Base-by-base conservation (phyloP, 2,329 filamentous ascomycete species). In the Dactylellina parvicollis region DNA sequence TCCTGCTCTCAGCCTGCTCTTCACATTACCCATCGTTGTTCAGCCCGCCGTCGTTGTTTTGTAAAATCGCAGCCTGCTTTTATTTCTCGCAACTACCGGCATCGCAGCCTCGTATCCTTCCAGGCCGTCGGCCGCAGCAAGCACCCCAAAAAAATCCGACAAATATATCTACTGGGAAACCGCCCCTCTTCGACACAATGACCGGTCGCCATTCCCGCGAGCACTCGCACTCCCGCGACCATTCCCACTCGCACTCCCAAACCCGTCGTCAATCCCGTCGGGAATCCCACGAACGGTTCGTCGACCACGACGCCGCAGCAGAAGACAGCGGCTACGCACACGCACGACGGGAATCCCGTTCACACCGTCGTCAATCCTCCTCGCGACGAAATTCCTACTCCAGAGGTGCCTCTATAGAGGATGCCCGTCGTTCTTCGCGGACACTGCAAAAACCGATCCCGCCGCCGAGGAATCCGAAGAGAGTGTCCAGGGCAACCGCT, bases 201-300 rank as follows among this genome's bases (percentile, higher is more conserved):
- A 16, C 66, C n/a, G 50, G 50, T 50, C 34, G 66, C 26, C 57
- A 40, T 38, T 71, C 66, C 22, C 56, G 56, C 56, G 44, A 61
- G n/a, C 38, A 30, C 44, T 61, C 56, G n/a, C 54, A 60, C 28
- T 57, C 55, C 1, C 55, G 64, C 22, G 64, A 69, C 9, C 36
- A 52, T 26, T 67, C 54, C 54, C 52, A 61, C 32, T 70, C 65
- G 22, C 55, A 50, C 24, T 60, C 64, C n/a, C 55, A 62, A 18
- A 44, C 34, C 34, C 56, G 66, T 10, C 66, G 66, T n/a, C 52
- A 55, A 34, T 69, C 64, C 22, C 66, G 57, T 28, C 30, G 52
- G 32, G 62, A 59, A 36, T 50, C 46, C n/a, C 57, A 49, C 24
- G 57, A 71, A 16, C 56, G 62, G 22, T 67, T 52, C 24, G 52